Conservation (phyloP, 257 asterid species). For the Galeopsis tetrahit region DNA sequence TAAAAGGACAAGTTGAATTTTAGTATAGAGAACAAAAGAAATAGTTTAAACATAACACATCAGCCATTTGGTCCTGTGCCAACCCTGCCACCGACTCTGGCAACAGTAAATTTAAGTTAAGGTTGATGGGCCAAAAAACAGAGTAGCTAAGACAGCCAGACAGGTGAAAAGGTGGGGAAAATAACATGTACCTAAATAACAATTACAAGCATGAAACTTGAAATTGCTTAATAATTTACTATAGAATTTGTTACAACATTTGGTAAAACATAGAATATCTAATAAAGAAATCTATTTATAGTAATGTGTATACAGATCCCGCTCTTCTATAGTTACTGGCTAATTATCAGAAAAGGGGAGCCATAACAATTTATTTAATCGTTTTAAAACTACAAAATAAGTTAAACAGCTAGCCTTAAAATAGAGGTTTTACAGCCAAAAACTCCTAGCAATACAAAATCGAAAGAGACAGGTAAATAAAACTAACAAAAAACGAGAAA, state of each 20-base stretch:
- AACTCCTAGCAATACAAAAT: conserved; percentile 15
- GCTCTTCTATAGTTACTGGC: neutral
- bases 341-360: neutral
- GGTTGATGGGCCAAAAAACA: neutral
- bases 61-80: neutral
- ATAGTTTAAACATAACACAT: neutral
- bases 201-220: neutral
- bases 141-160: conserved; percentile 6
- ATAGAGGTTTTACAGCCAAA: conserved; percentile 12
- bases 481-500: conserved; percentile 10
- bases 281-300: neutral
- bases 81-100: neutral
- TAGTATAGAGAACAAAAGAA: neutral
- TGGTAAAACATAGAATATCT: neutral
- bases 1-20: neutral
- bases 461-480: neutral
- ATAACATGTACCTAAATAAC: conserved; percentile 14
- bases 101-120: neutral
- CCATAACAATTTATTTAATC: neutral
- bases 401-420: neutral
- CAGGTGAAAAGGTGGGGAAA: neutral
- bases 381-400: neutral
- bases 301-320: neutral
- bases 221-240: neutral
- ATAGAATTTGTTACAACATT: neutral